Evolutionary conservation across 2,329 filamentous ascomycete species (phyloP).

Genomic region (Phoma sp.): DNA sequence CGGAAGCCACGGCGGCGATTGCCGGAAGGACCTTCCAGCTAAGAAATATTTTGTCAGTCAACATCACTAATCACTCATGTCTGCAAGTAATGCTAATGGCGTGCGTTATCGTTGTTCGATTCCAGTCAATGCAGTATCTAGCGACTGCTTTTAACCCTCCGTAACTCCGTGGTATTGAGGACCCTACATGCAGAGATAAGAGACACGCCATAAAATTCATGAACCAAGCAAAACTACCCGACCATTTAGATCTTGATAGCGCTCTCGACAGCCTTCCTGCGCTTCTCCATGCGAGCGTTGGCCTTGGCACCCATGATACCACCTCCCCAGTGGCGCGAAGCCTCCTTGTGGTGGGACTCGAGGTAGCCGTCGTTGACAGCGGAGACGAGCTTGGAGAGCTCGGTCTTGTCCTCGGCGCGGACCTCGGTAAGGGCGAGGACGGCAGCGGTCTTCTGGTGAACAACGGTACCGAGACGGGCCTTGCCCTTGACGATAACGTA

Average conservation of each 20-base stretch:
- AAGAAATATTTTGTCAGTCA: constrained; percentile 7
- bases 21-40: background rate
- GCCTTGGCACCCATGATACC: constrained; percentile 99
- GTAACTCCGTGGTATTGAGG: constrained; percentile 50
- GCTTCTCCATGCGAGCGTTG: constrained; percentile 78
- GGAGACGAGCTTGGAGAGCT: constrained; percentile 95
- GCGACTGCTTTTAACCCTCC: constrained; percentile 49
- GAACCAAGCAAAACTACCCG: constrained; percentile 35
- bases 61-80: constrained; percentile 30
- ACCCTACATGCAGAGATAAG: constrained; percentile 51
- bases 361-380: constrained; percentile 98
- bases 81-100: constrained; percentile 34
- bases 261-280: constrained; percentile 89
- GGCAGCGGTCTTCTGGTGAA: constrained; percentile 99
- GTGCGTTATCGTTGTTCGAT: constrained; percentile 46
- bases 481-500: constrained; percentile 99
- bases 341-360: constrained; percentile 86
- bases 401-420: constrained; percentile 96
- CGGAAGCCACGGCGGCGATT: background rate
- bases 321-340: constrained; percentile 95
- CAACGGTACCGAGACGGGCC: constrained; percentile 96
- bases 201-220: constrained; percentile 49
- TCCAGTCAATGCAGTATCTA: constrained; percentile 44
- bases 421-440: constrained; percentile 96
- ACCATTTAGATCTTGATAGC: constrained; percentile 93